Base-by-base conservation (phyloP, 371 early-diverging fungal species). In the Actinomucor elegans region DNA sequence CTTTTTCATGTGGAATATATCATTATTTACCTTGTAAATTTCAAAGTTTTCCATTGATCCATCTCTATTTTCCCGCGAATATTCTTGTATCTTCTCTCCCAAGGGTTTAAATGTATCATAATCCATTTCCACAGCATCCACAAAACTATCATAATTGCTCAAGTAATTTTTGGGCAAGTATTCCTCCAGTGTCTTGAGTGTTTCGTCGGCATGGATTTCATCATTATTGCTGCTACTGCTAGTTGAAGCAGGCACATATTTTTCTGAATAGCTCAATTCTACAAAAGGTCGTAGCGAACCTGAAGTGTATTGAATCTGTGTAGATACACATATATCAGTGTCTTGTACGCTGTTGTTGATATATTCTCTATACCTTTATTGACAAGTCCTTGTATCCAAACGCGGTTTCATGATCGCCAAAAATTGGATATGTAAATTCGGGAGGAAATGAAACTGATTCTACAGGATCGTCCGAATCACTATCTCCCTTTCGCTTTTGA, bases 371-470 rank as follows among this genome's bases (percentile, higher is more conserved):
- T 68, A 85, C 89, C 67, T 85, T 77, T 55, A 95, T 83, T 21
- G 70, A 52, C 48, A 94, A 69, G 34, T 85, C 82, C 65, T 90
- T 91, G 74, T 92, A 96, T 14, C 97, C 97, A 60, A 88, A 94
- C 4, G 92, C 83, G 23, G 85, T 81, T 60, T 92, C 89, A 36
- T 92, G 88, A 42, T 89, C 85, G n/a, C 96, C 96, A 73, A 91
- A 94, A 33, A 96, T 79, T 14, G 91, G 88, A 65, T 94, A 94
- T 4, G 95, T 93, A 61, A 88, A 94, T 18, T 68, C 76, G 5
- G 94, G 94, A 36, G 79, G 37, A 23, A 58, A 66, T 14, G 52
- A 23, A 4, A 38, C 47, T 3, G 55, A 47, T 10, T 41, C 1
- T 3, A 43, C 15, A 32, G 52, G 52, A 17, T 56, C 50, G 17